Percentiles rank a stretch among this genome's conserved stretches.
Evolutionary conservation across 352 stramenopile genomes (phyloP).

Genomic region (Pythium inflatum): DNA sequence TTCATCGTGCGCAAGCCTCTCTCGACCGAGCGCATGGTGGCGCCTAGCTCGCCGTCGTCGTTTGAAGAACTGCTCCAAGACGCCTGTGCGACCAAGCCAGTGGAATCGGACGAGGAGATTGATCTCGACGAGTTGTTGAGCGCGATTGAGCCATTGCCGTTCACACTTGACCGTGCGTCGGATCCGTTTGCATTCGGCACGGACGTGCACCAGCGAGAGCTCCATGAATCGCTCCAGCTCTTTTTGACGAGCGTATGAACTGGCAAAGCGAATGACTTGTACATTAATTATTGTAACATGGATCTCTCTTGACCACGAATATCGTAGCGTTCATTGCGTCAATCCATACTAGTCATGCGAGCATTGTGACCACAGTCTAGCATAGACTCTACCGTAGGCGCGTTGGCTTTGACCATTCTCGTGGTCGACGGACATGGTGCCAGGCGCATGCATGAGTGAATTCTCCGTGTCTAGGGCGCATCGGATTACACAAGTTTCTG

Average conservation of each 20-base stretch:
- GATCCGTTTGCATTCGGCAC: slow-evolving; percentile 42
- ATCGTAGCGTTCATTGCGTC: background rate
- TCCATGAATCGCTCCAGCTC: slow-evolving; percentile 31
- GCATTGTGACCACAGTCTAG: background rate
- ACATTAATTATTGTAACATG: slow-evolving; percentile 23
- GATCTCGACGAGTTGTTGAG: slow-evolving; percentile 25
- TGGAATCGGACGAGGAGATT: slow-evolving; percentile 5
- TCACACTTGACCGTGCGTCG: slow-evolving; percentile 19
- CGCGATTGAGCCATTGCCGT: slow-evolving; percentile 58
- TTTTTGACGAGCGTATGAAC: slow-evolving; percentile 27
- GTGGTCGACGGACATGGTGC: too few relatives aligned
- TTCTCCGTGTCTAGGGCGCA: slow-evolving; percentile 13
- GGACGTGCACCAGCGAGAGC: slow-evolving; percentile 46
- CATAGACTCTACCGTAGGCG: too few relatives aligned
- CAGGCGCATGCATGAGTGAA: background rate
- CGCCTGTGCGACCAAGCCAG: background rate
- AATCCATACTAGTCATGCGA: background rate
- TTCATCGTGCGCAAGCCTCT: slow-evolving; percentile 54
- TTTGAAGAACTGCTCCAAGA: slow-evolving; percentile 29
- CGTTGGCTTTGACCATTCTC: too few relatives aligned
- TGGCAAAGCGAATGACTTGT: background rate
- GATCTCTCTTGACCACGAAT: too few relatives aligned
- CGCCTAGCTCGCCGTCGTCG: slow-evolving; percentile 22
- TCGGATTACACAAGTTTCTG: slow-evolving; percentile 19
- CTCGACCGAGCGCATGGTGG: background rate